Evolutionary conservation across 148 eudicot species (phyloP), one percentile per base, ranked within the genome.

Genomic region (Mesembryanthemum crystallinum): DNA sequence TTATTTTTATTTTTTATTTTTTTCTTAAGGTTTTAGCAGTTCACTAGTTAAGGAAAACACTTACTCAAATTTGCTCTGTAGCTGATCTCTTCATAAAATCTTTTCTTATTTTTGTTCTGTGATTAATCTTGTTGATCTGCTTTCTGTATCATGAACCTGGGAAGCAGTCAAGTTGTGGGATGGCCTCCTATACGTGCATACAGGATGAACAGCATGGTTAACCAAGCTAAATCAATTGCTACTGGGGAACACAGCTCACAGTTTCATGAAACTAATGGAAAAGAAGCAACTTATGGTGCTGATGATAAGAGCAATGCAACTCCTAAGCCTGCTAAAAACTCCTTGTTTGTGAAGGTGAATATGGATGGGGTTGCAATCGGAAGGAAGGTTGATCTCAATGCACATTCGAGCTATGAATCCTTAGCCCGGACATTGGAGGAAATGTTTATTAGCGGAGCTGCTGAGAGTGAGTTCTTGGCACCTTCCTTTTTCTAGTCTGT

Each of bases 171-270:
- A 85, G 97, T 86, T 58, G 98, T 94, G 52, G 98, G 98, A 84
- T 94, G 98, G 98, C 98, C 98, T 71, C 98, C 98, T 23, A 76
- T 94, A 76, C 83, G 90, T 78, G 82, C 93, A 72, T 84, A 89
- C 76, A 86, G 98, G 83, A 87, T 94, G 85, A 90, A 88, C 86
- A 90, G 83, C 85, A 60, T 94, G 86, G 83, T 73, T 28, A 89
- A 80, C 85, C 95, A 94, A 69, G 75, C 86, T 8, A 92, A 92
- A 84, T 80, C 83, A 28, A 82, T 80, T 17, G 69, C 85, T 33
- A 65, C 76, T 27, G 89, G 85, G 59, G 92, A 87, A 58, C 73
- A 84, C 33, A 73, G 77, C 72, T 78, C 89, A 2, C 43, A 82
- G 29, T 73, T 69, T 43, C 86, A 83, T 67, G 83, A 88, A 81